Evolutionary conservation across 257 asterid species (phyloP).

Genomic region (Gentiana dahurica): DNA sequence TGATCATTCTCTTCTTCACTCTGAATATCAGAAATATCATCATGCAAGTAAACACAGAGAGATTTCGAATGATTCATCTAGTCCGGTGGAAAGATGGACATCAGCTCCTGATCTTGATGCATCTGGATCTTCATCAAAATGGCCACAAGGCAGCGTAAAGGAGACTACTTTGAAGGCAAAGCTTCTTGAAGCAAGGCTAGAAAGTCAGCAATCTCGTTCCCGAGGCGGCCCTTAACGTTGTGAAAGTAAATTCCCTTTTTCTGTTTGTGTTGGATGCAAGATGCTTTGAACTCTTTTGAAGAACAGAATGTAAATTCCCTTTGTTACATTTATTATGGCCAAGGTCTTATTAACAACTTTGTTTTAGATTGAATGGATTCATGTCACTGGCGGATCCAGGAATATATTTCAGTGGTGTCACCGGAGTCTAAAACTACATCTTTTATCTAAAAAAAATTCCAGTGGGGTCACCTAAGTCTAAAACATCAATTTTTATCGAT

Average conservation of each 20-base stretch:
- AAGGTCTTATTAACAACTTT: no score
- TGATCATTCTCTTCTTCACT: constrained; percentile 10
- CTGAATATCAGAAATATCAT: constrained; percentile 12
- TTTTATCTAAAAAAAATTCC: no score
- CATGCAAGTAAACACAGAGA: constrained; percentile 14
- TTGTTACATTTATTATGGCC: no score
- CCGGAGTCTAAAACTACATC: no score
- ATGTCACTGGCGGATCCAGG: no score
- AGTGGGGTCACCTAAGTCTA: no score
- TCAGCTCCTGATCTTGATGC: constrained; percentile 24
- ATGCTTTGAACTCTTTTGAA: no score
- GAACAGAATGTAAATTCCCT: no score
- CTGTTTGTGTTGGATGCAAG: no score
- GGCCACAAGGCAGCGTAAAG: constrained; percentile 22
- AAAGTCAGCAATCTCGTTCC: constrained; percentile 31
- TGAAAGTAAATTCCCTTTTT: background rate
- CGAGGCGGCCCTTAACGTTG: constrained; percentile 25
- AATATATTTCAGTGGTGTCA: no score
- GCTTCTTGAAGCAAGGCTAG: constrained; percentile 78
- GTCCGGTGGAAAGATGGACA: constrained; percentile 64
- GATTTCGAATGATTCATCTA: constrained; percentile 32
- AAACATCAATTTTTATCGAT: no score
- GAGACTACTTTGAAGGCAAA: constrained; percentile 64
- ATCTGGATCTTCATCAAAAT: constrained; percentile 29
- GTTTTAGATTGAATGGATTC: no score